Conservation (phyloP, 768 basidiomycete species). For the Pleurotus pulmonarius region DNA sequence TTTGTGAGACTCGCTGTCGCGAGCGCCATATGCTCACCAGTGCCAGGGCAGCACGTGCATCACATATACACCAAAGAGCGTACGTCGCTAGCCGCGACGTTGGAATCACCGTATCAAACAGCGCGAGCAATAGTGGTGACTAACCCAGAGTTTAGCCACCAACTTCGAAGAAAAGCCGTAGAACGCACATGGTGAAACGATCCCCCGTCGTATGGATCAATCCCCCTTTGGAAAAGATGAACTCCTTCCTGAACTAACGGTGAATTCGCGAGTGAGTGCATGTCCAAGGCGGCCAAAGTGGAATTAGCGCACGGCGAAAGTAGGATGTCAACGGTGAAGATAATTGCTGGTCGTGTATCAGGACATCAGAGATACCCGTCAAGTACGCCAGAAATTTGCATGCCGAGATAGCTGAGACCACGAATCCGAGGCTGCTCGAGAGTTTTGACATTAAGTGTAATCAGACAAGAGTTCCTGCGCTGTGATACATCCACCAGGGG, state of each 20-base stretch:
- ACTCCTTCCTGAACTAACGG: conserved; percentile 83
- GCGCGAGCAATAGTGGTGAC: conserved; percentile 78
- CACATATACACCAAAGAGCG: conserved; percentile 66
- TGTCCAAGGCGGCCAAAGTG: background rate
- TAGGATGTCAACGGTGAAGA: conserved; percentile 81
- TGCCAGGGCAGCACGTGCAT: conserved; percentile 65
- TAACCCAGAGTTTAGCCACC: conserved; percentile 23
- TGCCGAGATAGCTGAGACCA: background rate
- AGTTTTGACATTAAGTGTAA: background rate
- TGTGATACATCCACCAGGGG: no score
- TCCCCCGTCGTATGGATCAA: conserved; percentile 87
- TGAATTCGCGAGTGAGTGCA: conserved; percentile 14
- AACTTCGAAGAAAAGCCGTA: background rate
- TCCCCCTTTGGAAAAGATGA: conserved; percentile 70
- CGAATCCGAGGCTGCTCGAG: background rate
- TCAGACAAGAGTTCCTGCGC: no score
- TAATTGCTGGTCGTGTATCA: conserved; percentile 61
- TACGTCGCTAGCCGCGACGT: conserved; percentile 43
- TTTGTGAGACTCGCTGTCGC: conserved; percentile 47
- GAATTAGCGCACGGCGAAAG: conserved; percentile 57
- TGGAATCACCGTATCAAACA: conserved; percentile 73
- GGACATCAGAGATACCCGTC: background rate
- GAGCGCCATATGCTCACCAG: conserved; percentile 66
- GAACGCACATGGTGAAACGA: conserved; percentile 77
- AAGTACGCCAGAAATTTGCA: background rate